A percentile compares a stretch with the other conserved stretches of the same genome.
Evolutionary conservation across 2,329 filamentous ascomycete genomes (phyloP).

Genomic region (Penicillium sp.): DNA sequence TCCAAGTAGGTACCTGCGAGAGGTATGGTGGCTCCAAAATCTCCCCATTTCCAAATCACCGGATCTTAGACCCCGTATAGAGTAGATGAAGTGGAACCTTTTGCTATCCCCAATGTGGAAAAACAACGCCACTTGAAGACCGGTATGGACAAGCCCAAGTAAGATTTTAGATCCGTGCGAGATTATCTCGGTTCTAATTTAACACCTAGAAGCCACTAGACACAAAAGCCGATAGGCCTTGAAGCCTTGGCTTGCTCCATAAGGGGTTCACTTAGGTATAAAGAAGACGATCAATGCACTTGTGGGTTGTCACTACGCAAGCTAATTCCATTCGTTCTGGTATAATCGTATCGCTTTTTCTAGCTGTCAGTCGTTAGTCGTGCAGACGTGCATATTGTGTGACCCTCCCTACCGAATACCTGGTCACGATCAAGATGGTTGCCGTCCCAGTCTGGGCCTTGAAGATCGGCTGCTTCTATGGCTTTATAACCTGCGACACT

Average conservation of each 20-base stretch:
- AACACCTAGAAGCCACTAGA: neutral
- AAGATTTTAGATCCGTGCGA: neutral
- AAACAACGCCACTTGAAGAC: constrained; percentile 1
- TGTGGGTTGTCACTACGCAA: constrained; percentile 4
- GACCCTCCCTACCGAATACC: constrained; percentile 8
- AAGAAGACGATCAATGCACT: constrained; percentile 10
- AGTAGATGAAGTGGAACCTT: neutral
- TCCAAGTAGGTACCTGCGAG: neutral
- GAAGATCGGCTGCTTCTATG: constrained; percentile 29
- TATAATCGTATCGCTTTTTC: neutral
- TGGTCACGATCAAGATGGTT: constrained; percentile 25
- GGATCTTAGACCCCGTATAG: neutral
- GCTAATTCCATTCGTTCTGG: constrained; percentile 11
- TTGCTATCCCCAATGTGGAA: neutral
- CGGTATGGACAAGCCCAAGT: neutral
- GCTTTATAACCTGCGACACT: constrained; percentile 35
- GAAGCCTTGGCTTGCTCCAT: neutral
- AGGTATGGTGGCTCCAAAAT: neutral
- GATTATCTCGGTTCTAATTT: neutral
- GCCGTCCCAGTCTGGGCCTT: constrained; percentile 22
- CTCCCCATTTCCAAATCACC: constrained; percentile 1
- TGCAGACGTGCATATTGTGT: constrained; percentile 16
- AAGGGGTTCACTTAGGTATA: constrained; percentile 5
- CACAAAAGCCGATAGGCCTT: constrained; percentile 16
- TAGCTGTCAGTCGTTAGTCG: constrained; percentile 12